Evolutionary conservation across 2,329 filamentous ascomycete species (phyloP).

Genomic region (Trichoderma harzianum): DNA sequence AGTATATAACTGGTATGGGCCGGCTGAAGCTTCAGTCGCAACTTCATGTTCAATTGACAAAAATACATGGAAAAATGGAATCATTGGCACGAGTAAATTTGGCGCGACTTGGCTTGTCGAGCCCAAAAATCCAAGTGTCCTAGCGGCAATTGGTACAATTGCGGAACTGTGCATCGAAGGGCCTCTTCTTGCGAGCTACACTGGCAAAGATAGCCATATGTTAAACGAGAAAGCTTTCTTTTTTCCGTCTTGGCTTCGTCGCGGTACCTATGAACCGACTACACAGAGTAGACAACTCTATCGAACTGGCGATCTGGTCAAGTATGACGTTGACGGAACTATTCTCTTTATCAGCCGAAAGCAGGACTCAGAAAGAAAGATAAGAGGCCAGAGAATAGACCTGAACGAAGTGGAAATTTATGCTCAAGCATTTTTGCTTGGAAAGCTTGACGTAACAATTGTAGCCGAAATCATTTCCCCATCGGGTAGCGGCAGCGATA

Average conservation of each 20-base stretch:
- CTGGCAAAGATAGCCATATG: neutral
- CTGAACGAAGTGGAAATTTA: slow-evolving; percentile 26
- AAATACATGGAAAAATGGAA: neutral
- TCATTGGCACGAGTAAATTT: neutral
- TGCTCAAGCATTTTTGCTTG: neutral
- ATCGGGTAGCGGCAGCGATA: neutral
- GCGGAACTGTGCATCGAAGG: slow-evolving; percentile 7
- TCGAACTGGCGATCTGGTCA: slow-evolving; percentile 10
- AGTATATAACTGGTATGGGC: slow-evolving; percentile 7
- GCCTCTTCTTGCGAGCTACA: neutral
- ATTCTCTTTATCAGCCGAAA: neutral
- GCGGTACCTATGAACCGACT: neutral
- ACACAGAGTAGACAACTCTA: neutral
- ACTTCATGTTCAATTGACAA: neutral
- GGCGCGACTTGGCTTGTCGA: slow-evolving; percentile 5
- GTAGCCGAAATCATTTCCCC: slow-evolving; percentile 16
- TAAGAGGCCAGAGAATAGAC: slow-evolving; percentile 47
- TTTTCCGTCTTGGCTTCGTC: neutral
- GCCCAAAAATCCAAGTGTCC: neutral
- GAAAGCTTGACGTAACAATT: neutral
- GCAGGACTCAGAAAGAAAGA: slow-evolving; percentile 4
- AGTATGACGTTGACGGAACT: neutral
- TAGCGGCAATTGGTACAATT: slow-evolving; percentile 1
- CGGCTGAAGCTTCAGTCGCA: neutral
- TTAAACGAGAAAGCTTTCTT: neutral